These are phyloP conservation scores for Coniochaeta sp. DNA, from an alignment of 2,329 filamentous ascomycete genomes.

Conservation along the genomic window DNA sequence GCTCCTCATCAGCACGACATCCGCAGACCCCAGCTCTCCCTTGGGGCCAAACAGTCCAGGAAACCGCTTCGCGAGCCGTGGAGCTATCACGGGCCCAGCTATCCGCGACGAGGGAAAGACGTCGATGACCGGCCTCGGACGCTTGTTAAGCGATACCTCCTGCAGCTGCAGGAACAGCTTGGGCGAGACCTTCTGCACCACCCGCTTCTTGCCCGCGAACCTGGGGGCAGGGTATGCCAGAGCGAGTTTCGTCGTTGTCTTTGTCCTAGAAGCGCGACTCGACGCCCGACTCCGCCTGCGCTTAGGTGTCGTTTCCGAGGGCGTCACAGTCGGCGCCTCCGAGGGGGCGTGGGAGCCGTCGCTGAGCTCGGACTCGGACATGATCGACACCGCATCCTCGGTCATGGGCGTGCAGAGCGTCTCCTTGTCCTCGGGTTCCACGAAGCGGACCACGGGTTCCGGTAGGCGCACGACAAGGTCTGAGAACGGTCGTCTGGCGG, in stretches of 20 bases:
- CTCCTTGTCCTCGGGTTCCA: slow-evolving; percentile 25
- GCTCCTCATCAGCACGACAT: slow-evolving; percentile 64
- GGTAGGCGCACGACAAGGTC: slow-evolving; percentile 24
- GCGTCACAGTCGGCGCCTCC: slow-evolving; percentile 12
- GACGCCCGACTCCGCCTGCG: slow-evolving; percentile 25
- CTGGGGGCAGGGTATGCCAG: slow-evolving; percentile 62
- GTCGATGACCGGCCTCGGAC: slow-evolving; percentile 64
- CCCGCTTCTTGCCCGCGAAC: slow-evolving; percentile 52
- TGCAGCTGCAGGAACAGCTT: slow-evolving; percentile 67
- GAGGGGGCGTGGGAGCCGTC: slow-evolving; percentile 20
- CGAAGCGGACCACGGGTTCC: slow-evolving; percentile 40
- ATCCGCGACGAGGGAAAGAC: slow-evolving; percentile 63
- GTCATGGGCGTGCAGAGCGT: slow-evolving; percentile 24
- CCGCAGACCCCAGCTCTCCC: slow-evolving; percentile 58
- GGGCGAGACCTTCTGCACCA: slow-evolving; percentile 60
- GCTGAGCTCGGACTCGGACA: slow-evolving; percentile 38
- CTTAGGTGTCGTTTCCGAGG: slow-evolving; percentile 26
- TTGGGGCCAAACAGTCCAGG: slow-evolving; percentile 58
- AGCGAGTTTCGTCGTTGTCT: slow-evolving; percentile 45
- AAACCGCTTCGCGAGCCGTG: slow-evolving; percentile 52
- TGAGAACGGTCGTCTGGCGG: slow-evolving; percentile 23
- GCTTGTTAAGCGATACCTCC: slow-evolving; percentile 49
- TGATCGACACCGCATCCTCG: slow-evolving; percentile 35
- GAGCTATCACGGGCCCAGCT: slow-evolving; percentile 46
- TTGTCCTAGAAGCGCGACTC: background rate